Evolutionary conservation across 192 early-diverging fungal genomes (phyloP).

Genomic region (Backusella luteola): DNA sequence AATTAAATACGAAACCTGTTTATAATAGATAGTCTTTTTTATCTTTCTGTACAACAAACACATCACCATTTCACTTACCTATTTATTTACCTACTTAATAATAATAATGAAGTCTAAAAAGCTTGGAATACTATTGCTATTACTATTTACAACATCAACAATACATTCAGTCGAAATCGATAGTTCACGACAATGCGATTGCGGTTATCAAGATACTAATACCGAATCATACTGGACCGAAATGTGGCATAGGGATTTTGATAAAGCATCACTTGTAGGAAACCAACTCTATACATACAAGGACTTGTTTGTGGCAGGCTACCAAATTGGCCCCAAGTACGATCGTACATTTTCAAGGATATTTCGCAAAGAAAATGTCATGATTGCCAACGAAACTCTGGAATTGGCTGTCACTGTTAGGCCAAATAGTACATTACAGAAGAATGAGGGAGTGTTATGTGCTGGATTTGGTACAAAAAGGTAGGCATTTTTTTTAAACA

Average conservation of each 20-base stretch:
- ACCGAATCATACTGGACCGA: slow-evolving; percentile 12
- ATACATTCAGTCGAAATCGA: background rate
- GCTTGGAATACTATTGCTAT: background rate
- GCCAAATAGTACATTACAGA: background rate
- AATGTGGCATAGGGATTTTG: slow-evolving; percentile 18
- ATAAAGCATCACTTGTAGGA: background rate
- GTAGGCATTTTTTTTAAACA: background rate
- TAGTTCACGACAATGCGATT: slow-evolving; percentile 16
- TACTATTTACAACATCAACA: background rate
- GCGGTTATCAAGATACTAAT: slow-evolving; percentile 13
- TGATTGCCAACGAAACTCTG: slow-evolving; percentile 11
- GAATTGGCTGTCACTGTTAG: slow-evolving; percentile 13
- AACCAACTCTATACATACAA: background rate
- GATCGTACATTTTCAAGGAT: slow-evolving; percentile 10
- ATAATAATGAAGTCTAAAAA: background rate
- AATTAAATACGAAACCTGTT: background rate
- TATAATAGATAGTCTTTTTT: background rate
- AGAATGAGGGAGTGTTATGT: background rate
- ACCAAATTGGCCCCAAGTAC: background rate
- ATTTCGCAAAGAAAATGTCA: slow-evolving; percentile 2
- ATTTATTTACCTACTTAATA: background rate
- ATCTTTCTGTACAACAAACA: background rate
- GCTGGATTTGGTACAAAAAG: slow-evolving; percentile 22
- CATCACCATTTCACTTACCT: background rate
- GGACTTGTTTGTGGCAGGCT: background rate